Evolutionary conservation across 805 yeast species (phyloP), one percentile per base, ranked within the genome.

Genomic region (Metschnikowia cerradonensis): DNA sequence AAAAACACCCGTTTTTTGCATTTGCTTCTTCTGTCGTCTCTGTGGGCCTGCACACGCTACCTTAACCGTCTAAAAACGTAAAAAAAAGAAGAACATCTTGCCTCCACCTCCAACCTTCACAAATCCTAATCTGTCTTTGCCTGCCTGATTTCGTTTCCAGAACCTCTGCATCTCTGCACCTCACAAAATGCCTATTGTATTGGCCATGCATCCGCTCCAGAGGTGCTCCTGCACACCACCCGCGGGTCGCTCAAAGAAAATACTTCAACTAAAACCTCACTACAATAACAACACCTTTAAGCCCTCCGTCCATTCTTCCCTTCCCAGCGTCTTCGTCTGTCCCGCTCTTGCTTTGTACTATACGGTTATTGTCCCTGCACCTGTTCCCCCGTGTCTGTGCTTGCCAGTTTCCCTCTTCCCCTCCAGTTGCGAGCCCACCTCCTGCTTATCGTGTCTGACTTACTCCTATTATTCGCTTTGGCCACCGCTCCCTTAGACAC

Each of bases 211-310:
- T 26, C n/a, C 14, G 22, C 15, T 26, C 30, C 13, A 22, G 7
- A 6, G 13, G 14, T 13, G 14, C 19, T n/a, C 38, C 45, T 42
- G 45, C 45, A 42, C 15, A 20, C 45, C 17, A 32, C 38, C 31
- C 30, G 38, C 38, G 45, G n/a, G 38, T 42, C 30, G 31, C 38
- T 30, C 45, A 35, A 42, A 42, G 22, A 42, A 42, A 42, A 42
- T 33, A 42, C 31, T 33, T 42, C 38, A 14, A 11, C 38, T 42
- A 20, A 32, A 40, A 6, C 33, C 45, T 42, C 45, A 31, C 45
- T 33, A 42, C 26, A 33, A 42, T 19, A 42, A 42, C 45, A 42
- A 42, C 45, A 33, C 45, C 32, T n/a, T 6, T 26, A 37, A n/a
- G 8, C 8, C 38, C n/a, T 14, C 26, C 30, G n/a, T 14, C 41